Percentiles rank a stretch among this genome's conserved stretches.
These are phyloP conservation scores for Magnolia kwangsiensis DNA, from an alignment of 164 flowering plant species.

Conservation along the genomic window DNA sequence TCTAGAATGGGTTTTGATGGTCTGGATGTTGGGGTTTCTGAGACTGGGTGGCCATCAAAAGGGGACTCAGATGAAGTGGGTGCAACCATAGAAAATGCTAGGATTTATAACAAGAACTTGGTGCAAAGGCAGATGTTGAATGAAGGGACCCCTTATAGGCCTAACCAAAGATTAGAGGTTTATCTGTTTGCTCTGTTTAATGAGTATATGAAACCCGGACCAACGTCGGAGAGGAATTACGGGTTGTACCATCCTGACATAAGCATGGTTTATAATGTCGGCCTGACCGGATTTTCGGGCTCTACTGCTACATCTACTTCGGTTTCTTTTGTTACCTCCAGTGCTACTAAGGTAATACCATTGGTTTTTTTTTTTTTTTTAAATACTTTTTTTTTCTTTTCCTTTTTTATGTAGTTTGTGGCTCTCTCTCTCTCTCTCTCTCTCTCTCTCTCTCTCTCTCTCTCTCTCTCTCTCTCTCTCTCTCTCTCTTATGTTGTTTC, in stretches of 20 bases:
- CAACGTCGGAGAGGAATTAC: constrained; percentile 69
- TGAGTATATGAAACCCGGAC: constrained; percentile 68
- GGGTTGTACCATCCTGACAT: constrained; percentile 74
- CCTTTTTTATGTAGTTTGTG: too few species aligned
- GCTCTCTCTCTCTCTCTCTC: too few species aligned
- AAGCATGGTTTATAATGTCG: constrained; percentile 35
- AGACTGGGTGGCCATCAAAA: constrained; percentile 77
- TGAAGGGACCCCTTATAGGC: constrained; percentile 59
- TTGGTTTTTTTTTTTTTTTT: constrained; percentile 1
- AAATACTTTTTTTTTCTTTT: too few species aligned
- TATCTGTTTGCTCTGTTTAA: constrained; percentile 67
- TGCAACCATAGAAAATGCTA: constrained; percentile 54
- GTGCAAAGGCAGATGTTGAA: constrained; percentile 33
- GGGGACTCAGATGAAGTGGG: constrained; percentile 62
- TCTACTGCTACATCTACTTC: constrained; percentile 22
- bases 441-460: background rate
- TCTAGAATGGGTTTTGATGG: constrained; percentile 35
- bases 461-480: too few species aligned
- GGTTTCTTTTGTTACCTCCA: constrained; percentile 41
- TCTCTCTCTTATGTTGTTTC: constrained; percentile 6
- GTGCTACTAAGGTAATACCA: constrained; percentile 43
- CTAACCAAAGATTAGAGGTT: constrained; percentile 32
- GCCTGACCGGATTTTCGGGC: constrained; percentile 24
- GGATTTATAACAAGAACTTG: constrained; percentile 55
- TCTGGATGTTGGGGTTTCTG: constrained; percentile 41